These are phyloP conservation scores for Zymoseptoria passerinii DNA, from an alignment of 2,329 filamentous ascomycete genomes.

Conservation along the genomic window DNA sequence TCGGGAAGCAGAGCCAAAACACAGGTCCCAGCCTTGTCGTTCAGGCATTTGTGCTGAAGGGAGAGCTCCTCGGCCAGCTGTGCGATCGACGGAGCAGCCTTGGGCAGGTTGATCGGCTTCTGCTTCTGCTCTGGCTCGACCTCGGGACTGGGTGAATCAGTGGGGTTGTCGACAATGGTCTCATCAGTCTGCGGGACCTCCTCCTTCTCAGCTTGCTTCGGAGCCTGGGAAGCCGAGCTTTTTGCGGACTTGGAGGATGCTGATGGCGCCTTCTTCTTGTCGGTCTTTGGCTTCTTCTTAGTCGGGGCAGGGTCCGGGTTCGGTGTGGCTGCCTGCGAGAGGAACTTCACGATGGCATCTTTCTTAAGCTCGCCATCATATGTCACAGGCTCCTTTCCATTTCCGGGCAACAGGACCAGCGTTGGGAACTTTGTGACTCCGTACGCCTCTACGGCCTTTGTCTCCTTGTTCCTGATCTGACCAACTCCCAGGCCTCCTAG, in stretches of 20 bases:
- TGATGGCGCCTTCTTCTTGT: slow-evolving; percentile 39
- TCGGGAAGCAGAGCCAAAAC: slow-evolving; percentile 63
- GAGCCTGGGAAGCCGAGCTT: slow-evolving; percentile 45
- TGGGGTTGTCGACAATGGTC: slow-evolving; percentile 44
- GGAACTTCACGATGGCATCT: slow-evolving; percentile 68
- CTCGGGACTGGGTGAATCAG: slow-evolving; percentile 47
- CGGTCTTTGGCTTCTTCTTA: slow-evolving; percentile 38
- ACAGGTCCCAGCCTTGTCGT: slow-evolving; percentile 69
- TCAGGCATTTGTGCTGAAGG: slow-evolving; percentile 64
- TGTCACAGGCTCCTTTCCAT: slow-evolving; percentile 57
- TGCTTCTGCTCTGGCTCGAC: slow-evolving; percentile 31
- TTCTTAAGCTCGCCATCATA: slow-evolving; percentile 85
- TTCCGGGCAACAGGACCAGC: slow-evolving; percentile 68
- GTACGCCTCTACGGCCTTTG: slow-evolving; percentile 61
- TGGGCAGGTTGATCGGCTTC: slow-evolving; percentile 43
- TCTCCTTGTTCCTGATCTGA: slow-evolving; percentile 77
- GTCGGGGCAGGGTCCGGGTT: slow-evolving; percentile 64
- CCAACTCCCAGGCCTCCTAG: slow-evolving; percentile 69
- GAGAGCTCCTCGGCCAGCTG: slow-evolving; percentile 56
- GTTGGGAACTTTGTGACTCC: slow-evolving; percentile 71
- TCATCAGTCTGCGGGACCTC: slow-evolving; percentile 44
- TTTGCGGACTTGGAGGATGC: slow-evolving; percentile 43
- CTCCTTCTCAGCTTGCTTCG: slow-evolving; percentile 40
- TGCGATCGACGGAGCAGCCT: slow-evolving; percentile 51
- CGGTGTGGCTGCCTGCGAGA: slow-evolving; percentile 68